Evolutionary conservation across 2,329 filamentous ascomycete genomes (phyloP), one percentile per base, ranked within the genome.

Genomic region (Ophiocordyceps camponoti-leonardi): DNA sequence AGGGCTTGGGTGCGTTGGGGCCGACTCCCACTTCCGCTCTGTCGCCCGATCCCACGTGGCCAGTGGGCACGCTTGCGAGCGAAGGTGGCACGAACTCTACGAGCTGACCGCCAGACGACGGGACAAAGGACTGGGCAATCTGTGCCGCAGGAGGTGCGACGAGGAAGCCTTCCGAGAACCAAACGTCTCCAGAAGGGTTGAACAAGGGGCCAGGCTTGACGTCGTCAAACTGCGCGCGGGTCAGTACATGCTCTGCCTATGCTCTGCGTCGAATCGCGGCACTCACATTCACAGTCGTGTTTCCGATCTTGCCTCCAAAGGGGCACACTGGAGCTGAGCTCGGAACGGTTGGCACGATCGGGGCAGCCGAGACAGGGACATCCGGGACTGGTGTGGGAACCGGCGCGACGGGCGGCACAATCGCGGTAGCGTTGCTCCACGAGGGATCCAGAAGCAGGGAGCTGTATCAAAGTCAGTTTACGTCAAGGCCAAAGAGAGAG

Each of bases 161-260:
- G 6, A 64, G 52, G 46, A 67, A 67, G 2, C 64, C 64, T 47
- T 63, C 56, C 23, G 64, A 66, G 46, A 67, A 67, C 64, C 64
- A 67, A 26, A 66, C 55, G 42, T 63, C 60, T 7, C 61, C 56
- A 18, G 57, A 54, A 1, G 64, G 64, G 20, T 66, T 66, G 52
- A 64, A 62, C 2, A 67, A 53, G 11, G 63, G 63, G 0, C 64
- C 64, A 8, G 56, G 47, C n/a, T 54, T 55, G 6, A 57, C 47
- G 16, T 56, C 52, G 45, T 67, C 63, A 47, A 67, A 67, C 64
- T 67, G 44, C 19, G 35, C 1, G 12, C 18, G 35, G 35, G 48
- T 56, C 48, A 60, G 51, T 4, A 1, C 19, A 13, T 16, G 7
- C 16, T 20, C 23, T 42, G 41, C 11, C 35, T 26, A n/a, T 26